Base-by-base conservation (phyloP, 2,329 filamentous ascomycete genomes). In the Elsinoe fawcettii region DNA sequence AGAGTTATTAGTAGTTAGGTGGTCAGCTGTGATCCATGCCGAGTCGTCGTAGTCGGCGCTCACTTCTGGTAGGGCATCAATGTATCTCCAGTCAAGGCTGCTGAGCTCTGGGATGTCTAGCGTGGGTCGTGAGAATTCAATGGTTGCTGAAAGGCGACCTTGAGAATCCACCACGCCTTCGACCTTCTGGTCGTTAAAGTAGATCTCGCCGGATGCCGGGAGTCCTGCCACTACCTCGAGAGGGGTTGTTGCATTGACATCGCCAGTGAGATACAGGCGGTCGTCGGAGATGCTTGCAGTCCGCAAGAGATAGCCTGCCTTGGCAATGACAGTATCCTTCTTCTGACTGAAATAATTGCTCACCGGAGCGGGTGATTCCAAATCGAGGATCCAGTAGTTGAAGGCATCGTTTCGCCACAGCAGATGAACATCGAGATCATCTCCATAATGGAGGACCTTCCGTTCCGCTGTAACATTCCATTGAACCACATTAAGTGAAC, bases 1-100 rank as follows among this genome's bases (percentile, higher is more conserved):
- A 0, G 79, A 81, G 67, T 90, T 90, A 66, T 80, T 80, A 1
- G 82, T 84, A 1, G 75, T 76, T 1, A 71, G 74, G 5, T 81
- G 73, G 60, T 84, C 71, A 1, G 86, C 87, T 0, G 66, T 62
- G 0, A 76, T 76, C 88, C 88, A 93, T 4, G 70, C 69, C 2
- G 78, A 79, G 67, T 93, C 88, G 55, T 89, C 82, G 63, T 90
- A 92, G 1, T 68, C 70, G 0, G 74, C 60, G 47, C 78, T 67
- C 6, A 88, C 73, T 66, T 92, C 88, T 0, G 88, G 88, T 0
- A 93, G 79, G 0, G 80, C 81, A 68, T 92, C 83, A 20, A 88
- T 65, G 58, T 81, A 83, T 65, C 83, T 83, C 88, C 88, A 92
- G 1, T 78, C 70, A 2, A 58, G 43, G 0, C 73, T 67, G 12